Conservation (phyloP, 805 yeast species). For the Priceomyces medius region DNA sequence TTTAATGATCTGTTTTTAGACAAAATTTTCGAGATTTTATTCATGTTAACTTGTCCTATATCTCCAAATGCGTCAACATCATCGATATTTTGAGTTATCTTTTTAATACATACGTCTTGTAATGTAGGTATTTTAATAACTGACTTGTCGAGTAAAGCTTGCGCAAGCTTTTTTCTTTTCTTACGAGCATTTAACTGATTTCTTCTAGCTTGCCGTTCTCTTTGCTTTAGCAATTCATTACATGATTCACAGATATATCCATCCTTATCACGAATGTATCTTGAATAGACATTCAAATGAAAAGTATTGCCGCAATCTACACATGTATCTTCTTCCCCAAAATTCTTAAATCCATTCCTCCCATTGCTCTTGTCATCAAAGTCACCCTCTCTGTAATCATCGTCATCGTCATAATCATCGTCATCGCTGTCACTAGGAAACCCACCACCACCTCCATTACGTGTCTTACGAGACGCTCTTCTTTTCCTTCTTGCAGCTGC, state of each 20-base stretch:
- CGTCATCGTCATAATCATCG: constrained; percentile 31
- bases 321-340: constrained; percentile 60
- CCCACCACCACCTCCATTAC: constrained; percentile 15
- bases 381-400: constrained; percentile 22
- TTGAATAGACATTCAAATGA: constrained; percentile 64
- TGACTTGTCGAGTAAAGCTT: constrained; percentile 74
- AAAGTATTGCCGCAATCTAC: constrained; percentile 61
- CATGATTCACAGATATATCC: constrained; percentile 72
- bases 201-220: constrained; percentile 45
- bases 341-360: constrained; percentile 25
- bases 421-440: constrained; percentile 24
- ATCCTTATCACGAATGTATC: constrained; percentile 46
- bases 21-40: constrained; percentile 70
- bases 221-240: constrained; percentile 40
- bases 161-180: constrained; percentile 75
- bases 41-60: constrained; percentile 70
- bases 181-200: constrained; percentile 67
- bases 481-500: constrained; percentile 45
- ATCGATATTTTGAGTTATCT: constrained; percentile 63
- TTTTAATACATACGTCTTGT: constrained; percentile 77
- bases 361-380: constrained; percentile 27
- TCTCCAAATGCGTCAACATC: constrained; percentile 84
- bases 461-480: constrained; percentile 31
- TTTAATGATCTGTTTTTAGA: constrained; percentile 80
- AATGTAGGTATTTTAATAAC: constrained; percentile 64